Evolutionary conservation across 31 red algal species (phyloP).

Genomic region (Pterothamnion heteromorphum): DNA sequence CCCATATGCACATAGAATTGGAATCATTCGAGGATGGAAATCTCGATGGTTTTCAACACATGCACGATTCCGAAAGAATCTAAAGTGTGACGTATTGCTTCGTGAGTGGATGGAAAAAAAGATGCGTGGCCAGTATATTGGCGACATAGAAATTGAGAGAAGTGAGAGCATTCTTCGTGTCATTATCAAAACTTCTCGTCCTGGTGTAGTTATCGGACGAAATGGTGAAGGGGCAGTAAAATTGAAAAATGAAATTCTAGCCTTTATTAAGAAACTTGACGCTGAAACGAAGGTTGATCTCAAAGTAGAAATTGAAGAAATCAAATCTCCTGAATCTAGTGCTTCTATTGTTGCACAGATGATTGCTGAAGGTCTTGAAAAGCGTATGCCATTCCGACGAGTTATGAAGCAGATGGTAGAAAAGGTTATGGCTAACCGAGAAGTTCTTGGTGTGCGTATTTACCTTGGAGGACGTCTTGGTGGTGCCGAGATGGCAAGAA

Average conservation of each 20-base stretch:
- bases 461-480: background rate
- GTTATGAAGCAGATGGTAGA: background rate
- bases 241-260: background rate
- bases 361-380: background rate
- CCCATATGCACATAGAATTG: background rate
- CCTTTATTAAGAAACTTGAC: background rate
- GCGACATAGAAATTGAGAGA: background rate
- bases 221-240: background rate
- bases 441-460: background rate
- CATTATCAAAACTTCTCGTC: background rate
- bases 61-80: background rate
- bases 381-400: background rate
- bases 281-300: no score
- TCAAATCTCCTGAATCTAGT: background rate
- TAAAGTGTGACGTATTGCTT: background rate
- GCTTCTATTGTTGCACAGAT: background rate
- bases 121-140: background rate
- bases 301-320: background rate
- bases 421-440: background rate
- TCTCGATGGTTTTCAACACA: background rate
- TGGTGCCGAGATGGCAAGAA: slow-evolving; percentile 14
- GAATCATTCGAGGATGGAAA: background rate
- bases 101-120: background rate
- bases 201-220: background rate
- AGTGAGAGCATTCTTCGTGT: background rate